Evolutionary conservation across 441 rosid genomes (phyloP).

Genomic region (Gossypium lobatum): DNA sequence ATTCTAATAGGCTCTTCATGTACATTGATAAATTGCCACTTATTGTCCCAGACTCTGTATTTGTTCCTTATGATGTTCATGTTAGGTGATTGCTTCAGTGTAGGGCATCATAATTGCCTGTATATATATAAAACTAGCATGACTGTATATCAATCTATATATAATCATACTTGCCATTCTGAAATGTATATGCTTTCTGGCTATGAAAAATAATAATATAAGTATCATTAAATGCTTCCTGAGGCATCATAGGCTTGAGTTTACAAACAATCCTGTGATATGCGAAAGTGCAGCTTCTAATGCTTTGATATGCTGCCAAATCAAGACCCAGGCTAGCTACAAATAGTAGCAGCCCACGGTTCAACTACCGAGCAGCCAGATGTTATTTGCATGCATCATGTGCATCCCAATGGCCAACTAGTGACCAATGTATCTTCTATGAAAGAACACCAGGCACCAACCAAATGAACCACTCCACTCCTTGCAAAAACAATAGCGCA

Average conservation of each 20-base stretch:
- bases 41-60: constrained; percentile 44
- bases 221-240: too few species aligned
- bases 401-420: constrained; percentile 72
- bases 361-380: constrained; percentile 76
- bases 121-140: constrained; percentile 9
- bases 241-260: not conserved
- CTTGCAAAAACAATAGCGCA: not conserved
- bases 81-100: constrained; percentile 29
- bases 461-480: not conserved
- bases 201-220: not conserved
- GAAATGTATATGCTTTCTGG: constrained; percentile 12
- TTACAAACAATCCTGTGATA: not conserved
- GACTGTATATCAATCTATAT: not conserved
- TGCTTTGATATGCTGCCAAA: constrained; percentile 44
- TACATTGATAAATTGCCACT: constrained; percentile 73
- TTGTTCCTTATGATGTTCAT: constrained; percentile 43
- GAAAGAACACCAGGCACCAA: too few species aligned
- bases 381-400: constrained; percentile 65
- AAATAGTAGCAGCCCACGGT: constrained; percentile 63
- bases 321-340: constrained; percentile 46
- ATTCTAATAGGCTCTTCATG: constrained; percentile 50
- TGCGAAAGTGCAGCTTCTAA: not conserved
- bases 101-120: not conserved
- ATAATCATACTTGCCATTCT: constrained; percentile 1
- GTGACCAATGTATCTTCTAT: constrained; percentile 19